These are phyloP conservation scores for Chimonanthus salicifolius DNA, from an alignment of 164 flowering plant genomes.

Conservation along the genomic window DNA sequence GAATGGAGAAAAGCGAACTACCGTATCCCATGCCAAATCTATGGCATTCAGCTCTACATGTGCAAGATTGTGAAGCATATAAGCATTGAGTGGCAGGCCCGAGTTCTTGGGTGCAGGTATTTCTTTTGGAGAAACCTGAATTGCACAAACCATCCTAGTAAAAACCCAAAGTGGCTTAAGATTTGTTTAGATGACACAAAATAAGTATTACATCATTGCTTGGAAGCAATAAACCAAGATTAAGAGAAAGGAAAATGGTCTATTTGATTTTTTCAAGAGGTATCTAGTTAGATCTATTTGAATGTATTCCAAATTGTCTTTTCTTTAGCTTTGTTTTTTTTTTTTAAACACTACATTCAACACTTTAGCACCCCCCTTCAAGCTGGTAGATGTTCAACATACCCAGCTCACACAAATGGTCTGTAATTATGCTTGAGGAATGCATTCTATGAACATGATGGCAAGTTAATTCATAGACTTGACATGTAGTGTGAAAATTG, in stretches of 20 bases:
- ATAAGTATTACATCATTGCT: neutral
- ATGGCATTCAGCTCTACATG: conserved; percentile 98
- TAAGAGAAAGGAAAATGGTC: neutral
- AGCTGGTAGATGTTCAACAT: too few species aligned
- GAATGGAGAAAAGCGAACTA: conserved; percentile 81
- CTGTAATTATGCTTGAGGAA: too few species aligned
- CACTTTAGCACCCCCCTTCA: too few species aligned
- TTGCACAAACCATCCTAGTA: neutral
- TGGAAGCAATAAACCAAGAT: neutral
- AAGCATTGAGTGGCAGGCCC: conserved; percentile 86
- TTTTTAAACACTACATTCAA: too few species aligned
- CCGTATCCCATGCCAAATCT: conserved; percentile 99
- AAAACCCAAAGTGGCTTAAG: neutral
- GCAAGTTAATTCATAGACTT: too few species aligned
- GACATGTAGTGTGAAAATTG: too few species aligned
- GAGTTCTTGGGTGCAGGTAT: conserved; percentile 84
- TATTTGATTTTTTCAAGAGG: neutral
- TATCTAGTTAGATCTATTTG: neutral
- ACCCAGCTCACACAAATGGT: too few species aligned
- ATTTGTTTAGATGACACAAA: neutral
- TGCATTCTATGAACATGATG: too few species aligned
- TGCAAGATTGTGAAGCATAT: conserved; percentile 94
- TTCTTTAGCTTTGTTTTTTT: too few species aligned
- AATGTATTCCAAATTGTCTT: too few species aligned
- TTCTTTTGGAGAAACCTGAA: conserved; percentile 84